Evolutionary conservation across 306 rosid genomes (phyloP), one percentile per base, ranked within the genome.

Genomic region (Hylodesmum podocarpum): DNA sequence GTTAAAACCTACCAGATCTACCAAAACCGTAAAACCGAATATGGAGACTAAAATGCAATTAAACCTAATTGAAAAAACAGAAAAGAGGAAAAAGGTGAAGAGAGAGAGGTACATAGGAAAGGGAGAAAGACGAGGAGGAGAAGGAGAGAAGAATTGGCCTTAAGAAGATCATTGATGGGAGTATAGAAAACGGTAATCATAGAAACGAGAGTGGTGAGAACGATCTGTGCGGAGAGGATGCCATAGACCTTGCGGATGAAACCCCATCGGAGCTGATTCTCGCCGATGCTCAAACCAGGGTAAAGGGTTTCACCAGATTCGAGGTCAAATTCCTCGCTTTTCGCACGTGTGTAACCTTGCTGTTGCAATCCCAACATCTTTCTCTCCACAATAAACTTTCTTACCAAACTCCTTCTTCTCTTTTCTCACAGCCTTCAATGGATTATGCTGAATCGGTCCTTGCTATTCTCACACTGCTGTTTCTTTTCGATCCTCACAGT

Each of bases 231-330:
- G 40, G 96, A 87, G 61, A 95, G 86, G 82, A 95, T 95, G 1
- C 96, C 98, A 55, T 92, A 95, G 28, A 95, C 98, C 80, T 94
- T 94, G 53, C 98, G 98, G 16, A 94, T 84, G 85, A 94, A 94
- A 0, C 97, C 97, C 98, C 98, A 94, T 77, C 98, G 98, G 78
- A 94, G 97, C 84, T 88, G 93, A 44, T 94, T 94, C 83, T 95
- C 98, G 15, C 92, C 92, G 62, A 43, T 18, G 82, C 91, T 82
- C 4, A 95, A 63, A 16, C 98, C 98, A 0, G 98, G 98, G 72
- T 82, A 95, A 39, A 95, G 67, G 16, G 81, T 69, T 84, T 92
- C 97, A 4, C 98, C 98, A 3, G 97, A 85, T 83, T 94, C 98
- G 18, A 94, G 67, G 73, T 94, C 98, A n/a, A 84, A 82, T 7